Base-by-base conservation (phyloP, 768 basidiomycete genomes). In the Hortiboletus campestris region DNA sequence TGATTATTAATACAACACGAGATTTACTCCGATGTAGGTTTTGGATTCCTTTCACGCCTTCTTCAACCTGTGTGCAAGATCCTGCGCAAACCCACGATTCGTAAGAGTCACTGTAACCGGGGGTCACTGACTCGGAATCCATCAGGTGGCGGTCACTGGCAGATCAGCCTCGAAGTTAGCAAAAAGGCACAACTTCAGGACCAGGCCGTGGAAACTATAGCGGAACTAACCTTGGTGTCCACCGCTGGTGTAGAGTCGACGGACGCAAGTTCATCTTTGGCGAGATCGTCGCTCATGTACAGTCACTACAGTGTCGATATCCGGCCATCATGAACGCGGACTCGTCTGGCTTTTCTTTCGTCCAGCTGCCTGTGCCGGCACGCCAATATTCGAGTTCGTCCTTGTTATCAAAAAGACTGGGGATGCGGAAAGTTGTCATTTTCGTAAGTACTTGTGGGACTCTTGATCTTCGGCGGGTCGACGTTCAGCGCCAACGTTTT, bases 131-230 rank as follows among this genome's bases (percentile, higher is more conserved):
- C n/a, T n/a, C n/a, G n/a, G n/a, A n/a, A n/a, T n/a, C n/a, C 44
- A 4, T 25, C 4, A 58, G 41, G 7, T 16, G 13, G 7, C n/a
- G 17, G 11, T n/a, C n/a, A n/a, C n/a, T n/a, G n/a, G n/a, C 14
- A 40, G 36, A n/a, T 22, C 17, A 31, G 12, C 6, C 7, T 11
- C 11, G 17, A 25, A 6, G 11, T 45, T 17, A 16, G 8, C 14
- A n/a, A n/a, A n/a, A n/a, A 61, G 53, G 20, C 22, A 64, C 55
- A 51, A 19, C 57, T 59, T 59, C 62, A 65, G 31, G 55, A 54
- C 35, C 54, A 52, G 36, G 63, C 32, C 2, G 60, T 56, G 10
- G 58, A 59, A 50, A 61, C 61, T 11, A 64, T 46, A 3, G 63
- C 51, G 25, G 43, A 38, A 38, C 63, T 63, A 17, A 63, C 64